phyloP scores from a whole-genome alignment of 208 protist species.

The Crithidia acanthocephali region DNA sequence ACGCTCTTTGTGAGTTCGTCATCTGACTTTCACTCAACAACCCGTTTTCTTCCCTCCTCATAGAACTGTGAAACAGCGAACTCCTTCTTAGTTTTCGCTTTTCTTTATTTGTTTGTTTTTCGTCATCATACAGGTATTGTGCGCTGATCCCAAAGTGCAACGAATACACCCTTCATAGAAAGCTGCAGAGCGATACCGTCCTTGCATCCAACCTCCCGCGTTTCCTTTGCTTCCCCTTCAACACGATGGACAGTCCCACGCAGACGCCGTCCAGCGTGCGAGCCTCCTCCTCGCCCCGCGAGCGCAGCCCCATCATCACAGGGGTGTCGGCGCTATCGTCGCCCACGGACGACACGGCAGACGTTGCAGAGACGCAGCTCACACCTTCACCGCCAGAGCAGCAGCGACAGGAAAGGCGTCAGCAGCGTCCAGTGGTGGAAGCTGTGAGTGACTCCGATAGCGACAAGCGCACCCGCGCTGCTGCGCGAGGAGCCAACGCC shows the following conservation, averaged over 20 bases:
- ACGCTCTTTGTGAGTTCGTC: too few species aligned
- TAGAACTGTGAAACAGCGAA: neutral
- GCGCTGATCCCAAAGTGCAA: too few species aligned
- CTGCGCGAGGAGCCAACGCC: neutral
- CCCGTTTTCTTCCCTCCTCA: too few species aligned
- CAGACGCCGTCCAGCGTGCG: slow-evolving; percentile 21
- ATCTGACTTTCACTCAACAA: too few species aligned
- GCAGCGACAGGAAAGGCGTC: neutral
- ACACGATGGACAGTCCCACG: slow-evolving; percentile 18
- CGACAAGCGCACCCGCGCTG: neutral
- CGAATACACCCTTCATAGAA: too few species aligned
- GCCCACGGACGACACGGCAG: slow-evolving; percentile 13
- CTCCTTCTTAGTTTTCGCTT: too few species aligned
- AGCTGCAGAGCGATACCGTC: too few species aligned
- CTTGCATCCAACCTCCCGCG: too few species aligned
- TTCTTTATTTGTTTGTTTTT: neutral
- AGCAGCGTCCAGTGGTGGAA: neutral
- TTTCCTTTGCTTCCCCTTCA: neutral
- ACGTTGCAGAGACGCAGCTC: slow-evolving; percentile 5
- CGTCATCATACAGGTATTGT: too few species aligned
- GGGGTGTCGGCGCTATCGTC: slow-evolving; percentile 27
- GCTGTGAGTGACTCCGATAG: slow-evolving; percentile 13
- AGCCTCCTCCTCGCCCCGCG: slow-evolving; percentile 8
- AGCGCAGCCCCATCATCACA: slow-evolving; percentile 16
- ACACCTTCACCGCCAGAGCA: slow-evolving; percentile 3